A percentile compares a stretch with the other conserved stretches of the same genome.
These are phyloP conservation scores for Apiotrichum sp. DNA, from an alignment of 1,284 basidiomycete species.

Conservation along the genomic window DNA sequence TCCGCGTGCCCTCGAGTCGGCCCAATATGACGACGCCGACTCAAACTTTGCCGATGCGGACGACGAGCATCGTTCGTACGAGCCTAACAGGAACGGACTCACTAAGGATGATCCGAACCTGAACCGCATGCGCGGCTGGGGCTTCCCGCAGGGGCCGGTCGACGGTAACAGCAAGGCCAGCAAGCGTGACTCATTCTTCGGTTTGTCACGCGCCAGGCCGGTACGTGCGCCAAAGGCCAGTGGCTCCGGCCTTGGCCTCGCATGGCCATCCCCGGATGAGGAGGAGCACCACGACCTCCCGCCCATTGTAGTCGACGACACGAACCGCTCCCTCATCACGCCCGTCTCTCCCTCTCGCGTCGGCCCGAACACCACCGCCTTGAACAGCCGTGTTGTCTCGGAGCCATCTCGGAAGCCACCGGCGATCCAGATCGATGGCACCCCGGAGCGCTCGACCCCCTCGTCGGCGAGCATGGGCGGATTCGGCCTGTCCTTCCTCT, in stretches of 20 bases:
- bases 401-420: background rate
- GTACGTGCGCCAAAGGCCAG: slow-evolving; percentile 11
- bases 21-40: background rate
- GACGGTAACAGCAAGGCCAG: slow-evolving; percentile 9
- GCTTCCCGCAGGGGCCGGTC: slow-evolving; percentile 28
- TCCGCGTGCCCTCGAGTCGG: slow-evolving; percentile 5
- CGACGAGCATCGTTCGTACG: background rate
- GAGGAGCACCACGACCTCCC: slow-evolving; percentile 16
- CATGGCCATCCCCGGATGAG: background rate
- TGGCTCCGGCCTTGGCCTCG: slow-evolving; percentile 3
- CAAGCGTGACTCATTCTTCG: slow-evolving; percentile 43
- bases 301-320: slow-evolving; percentile 18
- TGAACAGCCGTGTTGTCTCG: background rate
- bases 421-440: background rate
- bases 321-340: slow-evolving; percentile 9
- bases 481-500: slow-evolving; percentile 17
- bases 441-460: slow-evolving; percentile 8
- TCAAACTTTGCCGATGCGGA: slow-evolving; percentile 12
- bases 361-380: no score
- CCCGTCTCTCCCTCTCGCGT: slow-evolving; percentile 10
- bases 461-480: slow-evolving; percentile 1
- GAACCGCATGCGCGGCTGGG: slow-evolving; percentile 32
- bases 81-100: background rate
- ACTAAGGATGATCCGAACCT: slow-evolving; percentile 26
- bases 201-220: slow-evolving; percentile 25